These are phyloP conservation scores for Mytilinidion resinicola DNA, from an alignment of 495 filamentous ascomycete species.

Conservation along the genomic window DNA sequence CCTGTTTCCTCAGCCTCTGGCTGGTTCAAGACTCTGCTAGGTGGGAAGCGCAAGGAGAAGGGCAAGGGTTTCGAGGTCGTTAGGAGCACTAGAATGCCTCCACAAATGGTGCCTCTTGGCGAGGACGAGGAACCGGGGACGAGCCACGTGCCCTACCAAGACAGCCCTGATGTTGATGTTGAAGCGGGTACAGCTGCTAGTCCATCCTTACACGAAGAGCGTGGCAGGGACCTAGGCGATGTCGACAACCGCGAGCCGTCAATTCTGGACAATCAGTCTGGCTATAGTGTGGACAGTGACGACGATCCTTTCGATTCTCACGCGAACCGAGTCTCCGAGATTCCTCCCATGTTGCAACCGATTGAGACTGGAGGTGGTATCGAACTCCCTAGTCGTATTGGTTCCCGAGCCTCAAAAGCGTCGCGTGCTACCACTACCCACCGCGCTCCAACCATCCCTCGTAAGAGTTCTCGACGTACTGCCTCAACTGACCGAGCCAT, in stretches of 20 bases:
- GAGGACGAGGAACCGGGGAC: conserved; percentile 24
- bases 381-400: conserved; percentile 57
- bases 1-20: conserved; percentile 81
- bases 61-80: conserved; percentile 97
- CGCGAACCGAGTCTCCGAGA: conserved; percentile 40
- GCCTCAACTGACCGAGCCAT: conserved; percentile 29
- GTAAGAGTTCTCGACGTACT: conserved; percentile 57
- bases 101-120: conserved; percentile 33
- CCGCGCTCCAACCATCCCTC: conserved; percentile 46
- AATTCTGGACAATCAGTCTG: conserved; percentile 4
- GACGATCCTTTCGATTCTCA: conserved; percentile 42
- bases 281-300: conserved; percentile 21
- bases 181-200: neutral
- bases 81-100: conserved; percentile 65
- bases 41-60: conserved; percentile 77
- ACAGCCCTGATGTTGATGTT: conserved; percentile 19
- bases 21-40: conserved; percentile 75
- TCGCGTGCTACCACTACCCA: conserved; percentile 35
- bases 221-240: neutral
- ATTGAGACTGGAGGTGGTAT: conserved; percentile 58
- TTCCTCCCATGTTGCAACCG: conserved; percentile 53
- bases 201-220: neutral
- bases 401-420: conserved; percentile 47
- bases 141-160: conserved; percentile 27
- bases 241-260: neutral